Percentiles rank a stretch among this genome's conserved stretches.
Evolutionary conservation across 202 grass and related monocot species (phyloP).

Genomic region (Digitaria exilis): DNA sequence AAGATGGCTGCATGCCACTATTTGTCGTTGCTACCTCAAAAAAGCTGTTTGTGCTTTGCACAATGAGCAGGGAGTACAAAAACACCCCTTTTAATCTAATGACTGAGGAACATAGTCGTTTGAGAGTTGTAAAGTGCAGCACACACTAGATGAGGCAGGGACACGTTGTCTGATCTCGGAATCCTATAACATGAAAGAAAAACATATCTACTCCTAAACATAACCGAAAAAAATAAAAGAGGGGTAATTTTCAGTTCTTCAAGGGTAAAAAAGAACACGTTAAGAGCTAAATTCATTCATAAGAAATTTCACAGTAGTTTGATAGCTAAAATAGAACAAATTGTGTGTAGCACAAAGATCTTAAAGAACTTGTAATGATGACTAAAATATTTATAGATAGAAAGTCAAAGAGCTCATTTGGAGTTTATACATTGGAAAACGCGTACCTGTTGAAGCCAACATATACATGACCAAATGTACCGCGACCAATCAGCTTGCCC

Average conservation of each 20-base stretch:
- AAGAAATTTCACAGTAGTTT: constrained; percentile 2
- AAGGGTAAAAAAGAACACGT: neutral
- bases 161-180: neutral
- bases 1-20: neutral
- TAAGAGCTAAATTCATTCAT: neutral
- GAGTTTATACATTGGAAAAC: constrained; percentile 15
- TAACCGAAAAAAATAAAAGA: neutral
- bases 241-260: constrained; percentile 1
- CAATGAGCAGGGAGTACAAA: neutral
- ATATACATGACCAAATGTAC: constrained; percentile 99
- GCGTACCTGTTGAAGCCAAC: constrained; percentile 96
- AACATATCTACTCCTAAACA: neutral
- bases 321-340: constrained; percentile 27
- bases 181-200: neutral
- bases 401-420: neutral
- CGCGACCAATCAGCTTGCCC: constrained; percentile 90
- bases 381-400: neutral
- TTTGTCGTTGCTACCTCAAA: neutral
- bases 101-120: neutral
- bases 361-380: constrained; percentile 27
- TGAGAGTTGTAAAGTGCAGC: neutral
- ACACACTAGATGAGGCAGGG: neutral
- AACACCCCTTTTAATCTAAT: neutral
- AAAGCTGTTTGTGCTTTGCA: neutral
- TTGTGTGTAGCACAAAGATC: constrained; percentile 7